Percentiles rank a stretch among this genome's conserved stretches.
Conservation (phyloP, 2,329 filamentous ascomycete genomes). For the Sarocladiaceae sp. region DNA sequence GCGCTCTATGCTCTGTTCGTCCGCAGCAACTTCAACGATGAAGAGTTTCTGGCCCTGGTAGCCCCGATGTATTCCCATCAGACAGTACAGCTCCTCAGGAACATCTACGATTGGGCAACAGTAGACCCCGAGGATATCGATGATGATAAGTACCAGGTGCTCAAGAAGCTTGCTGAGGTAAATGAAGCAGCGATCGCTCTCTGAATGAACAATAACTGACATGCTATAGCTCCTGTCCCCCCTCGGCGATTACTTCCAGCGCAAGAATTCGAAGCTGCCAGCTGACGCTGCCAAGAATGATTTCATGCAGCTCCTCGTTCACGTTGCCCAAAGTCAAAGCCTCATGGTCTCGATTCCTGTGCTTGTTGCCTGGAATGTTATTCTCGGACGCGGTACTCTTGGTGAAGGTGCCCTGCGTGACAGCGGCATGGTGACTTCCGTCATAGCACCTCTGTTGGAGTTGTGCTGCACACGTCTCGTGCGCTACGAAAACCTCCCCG, state of each 20-base stretch:
- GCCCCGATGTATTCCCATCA: constrained; percentile 71
- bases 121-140: constrained; percentile 79
- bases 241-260: constrained; percentile 76
- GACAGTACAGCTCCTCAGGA: constrained; percentile 63
- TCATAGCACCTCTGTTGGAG: constrained; percentile 73
- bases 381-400: constrained; percentile 43
- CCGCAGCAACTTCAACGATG: constrained; percentile 65
- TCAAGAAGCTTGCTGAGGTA: constrained; percentile 92
- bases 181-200: constrained; percentile 14
- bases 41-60: constrained; percentile 72
- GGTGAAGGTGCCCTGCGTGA: constrained; percentile 38
- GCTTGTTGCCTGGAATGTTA: constrained; percentile 80
- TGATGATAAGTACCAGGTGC: constrained; percentile 83
- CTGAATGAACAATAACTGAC: constrained; percentile 9
- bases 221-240: constrained; percentile 68
- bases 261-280: constrained; percentile 63
- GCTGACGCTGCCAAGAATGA: constrained; percentile 58
- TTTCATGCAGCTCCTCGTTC: constrained; percentile 73
- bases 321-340: constrained; percentile 77
- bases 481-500: constrained; percentile 79
- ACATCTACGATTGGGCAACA: constrained; percentile 72
- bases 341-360: constrained; percentile 90
- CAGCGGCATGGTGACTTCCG: constrained; percentile 40
- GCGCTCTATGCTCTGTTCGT: constrained; percentile 77
- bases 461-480: constrained; percentile 78